phyloP scores from a whole-genome alignment of 2,329 filamentous ascomycete species.

The Hypoxylon sp. region DNA sequence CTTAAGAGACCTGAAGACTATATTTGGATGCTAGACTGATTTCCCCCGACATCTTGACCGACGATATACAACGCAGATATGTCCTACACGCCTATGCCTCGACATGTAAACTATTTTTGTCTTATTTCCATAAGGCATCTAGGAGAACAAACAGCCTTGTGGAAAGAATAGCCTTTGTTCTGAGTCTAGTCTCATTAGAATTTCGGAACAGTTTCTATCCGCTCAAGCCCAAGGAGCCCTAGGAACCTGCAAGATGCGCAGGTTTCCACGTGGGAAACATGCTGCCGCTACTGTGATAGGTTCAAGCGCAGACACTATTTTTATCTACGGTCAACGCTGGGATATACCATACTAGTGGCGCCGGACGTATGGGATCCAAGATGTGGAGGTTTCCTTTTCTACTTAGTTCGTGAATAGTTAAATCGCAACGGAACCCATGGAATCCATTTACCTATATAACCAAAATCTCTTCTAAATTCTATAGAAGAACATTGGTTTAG shows the following conservation, averaged over 20 bases:
- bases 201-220: constrained; percentile 7
- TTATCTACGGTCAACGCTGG: constrained; percentile 12
- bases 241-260: constrained; percentile 5
- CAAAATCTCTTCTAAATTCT: not conserved
- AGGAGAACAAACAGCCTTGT: not conserved
- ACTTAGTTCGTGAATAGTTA: not conserved
- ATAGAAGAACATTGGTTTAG: not conserved
- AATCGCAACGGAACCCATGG: not conserved
- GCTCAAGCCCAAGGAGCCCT: not conserved
- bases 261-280: constrained; percentile 22
- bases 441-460: not conserved
- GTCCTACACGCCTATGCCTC: not conserved
- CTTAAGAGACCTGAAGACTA: not conserved
- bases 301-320: constrained; percentile 16
- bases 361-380: constrained; percentile 7
- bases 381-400: not conserved
- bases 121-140: not conserved
- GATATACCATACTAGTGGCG: constrained; percentile 3
- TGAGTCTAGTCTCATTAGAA: not conserved
- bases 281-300: constrained; percentile 10
- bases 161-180: not conserved
- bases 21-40: constrained; percentile 10
- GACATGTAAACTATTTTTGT: not conserved
- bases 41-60: constrained; percentile 1
- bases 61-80: not conserved